Evolutionary conservation across 129 eudicot genomes (phyloP).

Genomic region (carrot (Daucus carota)): DNA sequence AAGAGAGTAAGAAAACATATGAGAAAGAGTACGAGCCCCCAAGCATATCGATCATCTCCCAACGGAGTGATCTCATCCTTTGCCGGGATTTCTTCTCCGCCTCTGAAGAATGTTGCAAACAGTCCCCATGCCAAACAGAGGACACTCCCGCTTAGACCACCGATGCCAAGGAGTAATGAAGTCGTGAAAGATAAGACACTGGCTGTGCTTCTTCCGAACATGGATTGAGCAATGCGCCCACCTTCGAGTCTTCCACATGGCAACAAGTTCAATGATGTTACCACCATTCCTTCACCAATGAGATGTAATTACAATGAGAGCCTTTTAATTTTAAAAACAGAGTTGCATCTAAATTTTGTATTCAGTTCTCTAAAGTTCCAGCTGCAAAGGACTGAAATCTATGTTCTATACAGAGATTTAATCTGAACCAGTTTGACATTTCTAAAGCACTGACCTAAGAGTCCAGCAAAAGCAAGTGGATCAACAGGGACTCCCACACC

Average conservation of each 20-base stretch:
- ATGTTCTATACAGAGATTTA: background rate
- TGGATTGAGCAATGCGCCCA: conserved; percentile 87
- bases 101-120: conserved; percentile 80
- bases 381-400: too few relatives aligned
- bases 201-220: conserved; percentile 83
- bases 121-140: conserved; percentile 94
- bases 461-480: conserved; percentile 99
- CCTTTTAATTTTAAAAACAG: background rate
- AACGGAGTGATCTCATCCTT: conserved; percentile 87
- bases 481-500: conserved; percentile 98
- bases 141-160: conserved; percentile 84
- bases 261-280: conserved; percentile 81
- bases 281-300: conserved; percentile 70
- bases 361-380: too few relatives aligned
- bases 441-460: conserved; percentile 54
- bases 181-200: conserved; percentile 58
- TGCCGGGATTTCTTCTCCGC: conserved; percentile 93
- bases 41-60: conserved; percentile 73
- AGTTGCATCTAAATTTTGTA: too few relatives aligned
- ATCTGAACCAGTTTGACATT: background rate
- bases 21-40: conserved; percentile 81
- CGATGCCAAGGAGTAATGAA: conserved; percentile 62
- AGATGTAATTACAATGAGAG: background rate
- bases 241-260: conserved; percentile 98
- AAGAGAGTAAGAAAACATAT: conserved; percentile 87